phyloP scores from a whole-genome alignment of 2,329 filamentous ascomycete genomes.

The Trichoderma sp. region DNA sequence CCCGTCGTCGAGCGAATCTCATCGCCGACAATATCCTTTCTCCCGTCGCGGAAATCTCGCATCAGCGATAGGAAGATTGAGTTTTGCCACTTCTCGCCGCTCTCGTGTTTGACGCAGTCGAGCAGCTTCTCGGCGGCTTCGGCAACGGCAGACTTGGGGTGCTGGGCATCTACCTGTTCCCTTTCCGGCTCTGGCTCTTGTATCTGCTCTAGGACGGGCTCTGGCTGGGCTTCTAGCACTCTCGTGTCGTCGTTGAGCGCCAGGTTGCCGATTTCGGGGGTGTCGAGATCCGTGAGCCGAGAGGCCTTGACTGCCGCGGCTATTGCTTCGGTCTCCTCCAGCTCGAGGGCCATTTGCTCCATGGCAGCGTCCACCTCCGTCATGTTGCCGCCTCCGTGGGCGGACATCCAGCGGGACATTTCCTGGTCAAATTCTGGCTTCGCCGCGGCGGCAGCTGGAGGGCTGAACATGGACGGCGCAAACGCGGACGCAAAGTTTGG shows the following conservation, averaged over 20 bases:
- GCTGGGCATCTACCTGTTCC: conserved; percentile 21
- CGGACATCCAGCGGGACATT: conserved; percentile 46
- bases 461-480: conserved; percentile 29
- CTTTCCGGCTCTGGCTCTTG: conserved; percentile 26
- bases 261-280: conserved; percentile 39
- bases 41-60: conserved; percentile 49
- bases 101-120: conserved; percentile 47
- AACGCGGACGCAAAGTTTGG: conserved; percentile 32
- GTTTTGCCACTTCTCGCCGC: conserved; percentile 50
- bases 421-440: conserved; percentile 43
- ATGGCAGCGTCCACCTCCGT: conserved; percentile 46
- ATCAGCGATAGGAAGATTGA: conserved; percentile 49
- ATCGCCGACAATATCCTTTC: conserved; percentile 47
- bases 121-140: conserved; percentile 47
- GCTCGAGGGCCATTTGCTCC: conserved; percentile 46
- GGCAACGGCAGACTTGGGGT: conserved; percentile 41
- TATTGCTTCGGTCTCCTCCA: conserved; percentile 41
- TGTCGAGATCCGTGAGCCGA: conserved; percentile 36
- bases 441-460: conserved; percentile 33
- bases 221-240: conserved; percentile 5
- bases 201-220: conserved; percentile 12
- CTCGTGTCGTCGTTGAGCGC: conserved; percentile 30
- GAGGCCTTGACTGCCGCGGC: conserved; percentile 29
- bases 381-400: conserved; percentile 39
- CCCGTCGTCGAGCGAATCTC: conserved; percentile 43